Percentiles rank a stretch among this genome's conserved stretches.
Conservation (phyloP, 1,139 yeast species). For the Pichia sp. region DNA sequence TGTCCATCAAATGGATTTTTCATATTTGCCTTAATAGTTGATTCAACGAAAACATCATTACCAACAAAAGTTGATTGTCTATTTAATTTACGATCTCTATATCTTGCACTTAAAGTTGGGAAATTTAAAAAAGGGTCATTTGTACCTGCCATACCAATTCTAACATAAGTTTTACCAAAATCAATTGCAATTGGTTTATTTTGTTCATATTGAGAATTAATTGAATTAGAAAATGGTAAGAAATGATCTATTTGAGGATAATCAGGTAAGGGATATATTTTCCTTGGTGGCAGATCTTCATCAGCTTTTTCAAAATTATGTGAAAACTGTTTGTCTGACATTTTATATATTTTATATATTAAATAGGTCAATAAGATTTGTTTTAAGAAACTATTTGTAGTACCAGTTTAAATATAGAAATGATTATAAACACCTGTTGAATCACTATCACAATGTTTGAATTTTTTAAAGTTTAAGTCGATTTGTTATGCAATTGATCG, state of each 20-base stretch:
- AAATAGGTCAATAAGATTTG: too few species aligned
- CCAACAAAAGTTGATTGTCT: conserved; percentile 71
- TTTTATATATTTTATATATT: too few species aligned
- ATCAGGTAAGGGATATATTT: conserved; percentile 38
- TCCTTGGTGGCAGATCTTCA: conserved; percentile 40
- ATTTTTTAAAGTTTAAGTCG: too few species aligned
- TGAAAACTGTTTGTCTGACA: conserved; percentile 7
- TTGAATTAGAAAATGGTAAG: conserved; percentile 42
- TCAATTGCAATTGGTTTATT: conserved; percentile 70
- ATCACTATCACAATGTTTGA: too few species aligned
- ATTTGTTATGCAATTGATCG: too few species aligned
- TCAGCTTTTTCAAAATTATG: conserved; percentile 15
- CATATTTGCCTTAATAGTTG: conserved; percentile 58
- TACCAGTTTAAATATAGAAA: too few species aligned
- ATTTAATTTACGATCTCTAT: conserved; percentile 68
- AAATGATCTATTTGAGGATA: conserved; percentile 40
- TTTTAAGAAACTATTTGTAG: too few species aligned
- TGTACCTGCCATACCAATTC: conserved; percentile 62
- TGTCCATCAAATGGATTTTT: conserved; percentile 85
- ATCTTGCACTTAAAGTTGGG: conserved; percentile 65
- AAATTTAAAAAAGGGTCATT: conserved; percentile 57
- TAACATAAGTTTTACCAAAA: conserved; percentile 63
- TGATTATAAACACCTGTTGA: too few species aligned
- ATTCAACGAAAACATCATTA: conserved; percentile 69
- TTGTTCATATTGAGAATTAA: too few species aligned